phyloP scores from a whole-genome alignment of 441 rosid genomes.

The Brassica hybrid region DNA sequence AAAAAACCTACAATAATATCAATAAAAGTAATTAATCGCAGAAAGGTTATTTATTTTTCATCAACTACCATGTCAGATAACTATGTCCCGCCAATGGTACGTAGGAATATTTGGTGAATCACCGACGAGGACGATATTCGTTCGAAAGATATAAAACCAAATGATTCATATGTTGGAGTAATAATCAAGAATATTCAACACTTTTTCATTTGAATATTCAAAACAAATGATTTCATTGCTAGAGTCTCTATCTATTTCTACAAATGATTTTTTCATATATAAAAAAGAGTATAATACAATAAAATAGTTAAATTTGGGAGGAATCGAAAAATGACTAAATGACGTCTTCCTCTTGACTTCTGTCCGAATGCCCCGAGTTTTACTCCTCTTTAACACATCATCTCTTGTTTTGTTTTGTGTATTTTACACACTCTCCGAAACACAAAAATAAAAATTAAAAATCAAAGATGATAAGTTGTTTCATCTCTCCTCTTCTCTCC shows the following conservation, averaged over 20 bases:
- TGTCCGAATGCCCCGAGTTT: slow-evolving; percentile 35
- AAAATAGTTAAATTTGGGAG: slow-evolving; percentile 26
- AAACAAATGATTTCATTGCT: background rate
- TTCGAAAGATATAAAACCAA: slow-evolving; percentile 11
- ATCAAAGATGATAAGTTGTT: slow-evolving; percentile 13
- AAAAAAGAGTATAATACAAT: too few species aligned
- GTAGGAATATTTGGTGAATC: slow-evolving; percentile 41
- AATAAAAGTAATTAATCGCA: background rate
- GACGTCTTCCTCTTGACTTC: slow-evolving; percentile 37
- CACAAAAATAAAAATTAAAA: background rate
- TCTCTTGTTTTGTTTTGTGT: slow-evolving; percentile 37
- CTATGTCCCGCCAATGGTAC: slow-evolving; percentile 17
- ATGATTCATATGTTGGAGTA: slow-evolving; percentile 29
- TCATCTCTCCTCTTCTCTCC: slow-evolving; percentile 20
- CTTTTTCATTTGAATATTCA: slow-evolving; percentile 23
- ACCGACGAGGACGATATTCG: slow-evolving; percentile 35
- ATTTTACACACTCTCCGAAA: slow-evolving; percentile 51
- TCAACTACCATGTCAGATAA: slow-evolving; percentile 17
- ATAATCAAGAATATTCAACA: slow-evolving; percentile 32
- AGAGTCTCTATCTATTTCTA: slow-evolving; percentile 1
- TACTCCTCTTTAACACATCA: slow-evolving; percentile 34
- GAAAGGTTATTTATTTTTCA: slow-evolving; percentile 1
- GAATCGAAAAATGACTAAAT: slow-evolving; percentile 40
- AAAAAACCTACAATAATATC: too few species aligned
- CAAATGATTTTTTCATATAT: too few species aligned